A percentile compares a stretch with the other conserved stretches of the same genome.
phyloP scores from a whole-genome alignment of 805 yeast genomes.

The Sugiyamaella lignohabitans region DNA sequence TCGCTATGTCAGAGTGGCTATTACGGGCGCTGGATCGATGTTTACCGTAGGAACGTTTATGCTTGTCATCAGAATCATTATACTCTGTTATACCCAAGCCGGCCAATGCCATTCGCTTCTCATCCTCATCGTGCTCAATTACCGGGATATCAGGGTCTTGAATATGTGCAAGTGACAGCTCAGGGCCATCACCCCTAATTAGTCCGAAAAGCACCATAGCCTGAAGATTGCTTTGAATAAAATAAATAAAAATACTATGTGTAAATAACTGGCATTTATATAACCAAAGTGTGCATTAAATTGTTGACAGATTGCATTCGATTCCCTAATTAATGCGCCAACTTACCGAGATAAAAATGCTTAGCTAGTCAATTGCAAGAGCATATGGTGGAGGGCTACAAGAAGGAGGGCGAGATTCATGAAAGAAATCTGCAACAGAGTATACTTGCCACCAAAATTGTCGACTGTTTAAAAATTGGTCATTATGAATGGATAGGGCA shows the following conservation, averaged over 20 bases:
- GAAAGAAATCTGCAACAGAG: not conserved
- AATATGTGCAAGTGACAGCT: not conserved
- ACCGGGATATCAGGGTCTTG: not conserved
- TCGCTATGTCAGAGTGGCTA: too few relatives aligned
- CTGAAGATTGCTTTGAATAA: too few relatives aligned
- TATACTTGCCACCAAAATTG: not conserved
- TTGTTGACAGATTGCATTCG: too few relatives aligned
- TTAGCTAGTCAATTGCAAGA: too few relatives aligned
- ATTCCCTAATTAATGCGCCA: too few relatives aligned
- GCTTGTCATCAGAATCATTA: too few relatives aligned
- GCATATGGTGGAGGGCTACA: not conserved
- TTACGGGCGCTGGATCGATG: too few relatives aligned
- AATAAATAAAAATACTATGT: too few relatives aligned
- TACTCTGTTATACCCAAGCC: not conserved
- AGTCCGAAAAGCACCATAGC: not conserved
- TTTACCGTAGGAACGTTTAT: too few relatives aligned
- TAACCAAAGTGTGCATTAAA: too few relatives aligned
- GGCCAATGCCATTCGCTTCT: not conserved
- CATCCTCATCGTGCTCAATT: not conserved
- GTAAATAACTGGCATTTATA: too few relatives aligned
- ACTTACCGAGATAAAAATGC: too few relatives aligned
- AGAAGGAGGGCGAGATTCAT: not conserved
- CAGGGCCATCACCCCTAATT: not conserved
- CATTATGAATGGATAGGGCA: not conserved
- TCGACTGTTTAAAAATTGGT: not conserved